These are phyloP conservation scores for Fusarium foetens DNA, from an alignment of 2,329 filamentous ascomycete genomes.

Conservation along the genomic window DNA sequence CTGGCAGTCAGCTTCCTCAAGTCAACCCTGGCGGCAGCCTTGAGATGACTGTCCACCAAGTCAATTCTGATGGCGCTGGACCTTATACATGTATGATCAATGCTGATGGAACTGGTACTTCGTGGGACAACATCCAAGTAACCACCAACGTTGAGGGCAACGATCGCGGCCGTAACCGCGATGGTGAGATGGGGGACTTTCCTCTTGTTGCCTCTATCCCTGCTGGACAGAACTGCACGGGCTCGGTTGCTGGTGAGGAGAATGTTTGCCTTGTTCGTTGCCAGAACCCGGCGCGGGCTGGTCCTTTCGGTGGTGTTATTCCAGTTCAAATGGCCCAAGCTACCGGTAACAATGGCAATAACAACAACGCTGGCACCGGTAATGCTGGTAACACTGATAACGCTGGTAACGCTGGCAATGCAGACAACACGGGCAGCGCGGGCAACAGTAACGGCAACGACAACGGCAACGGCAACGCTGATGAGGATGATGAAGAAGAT, in stretches of 20 bases:
- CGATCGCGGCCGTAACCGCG: conserved; percentile 12
- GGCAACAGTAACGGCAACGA: not conserved
- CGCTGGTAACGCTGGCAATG: not conserved
- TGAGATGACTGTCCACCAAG: conserved; percentile 63
- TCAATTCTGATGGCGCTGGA: conserved; percentile 47
- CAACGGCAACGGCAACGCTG: not conserved
- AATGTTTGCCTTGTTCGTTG: conserved; percentile 20
- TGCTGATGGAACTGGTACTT: conserved; percentile 59
- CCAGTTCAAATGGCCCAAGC: conserved; percentile 6
- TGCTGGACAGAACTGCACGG: conserved; percentile 3
- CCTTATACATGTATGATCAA: conserved; percentile 75
- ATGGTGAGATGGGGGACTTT: not conserved
- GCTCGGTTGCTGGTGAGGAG: conserved; percentile 4
- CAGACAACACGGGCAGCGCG: not conserved
- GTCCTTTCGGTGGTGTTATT: conserved; percentile 15
- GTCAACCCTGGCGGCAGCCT: conserved; percentile 66
- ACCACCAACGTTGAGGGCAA: conserved; percentile 6
- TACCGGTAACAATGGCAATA: not conserved
- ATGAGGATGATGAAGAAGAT: not conserved
- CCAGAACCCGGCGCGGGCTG: conserved; percentile 13
- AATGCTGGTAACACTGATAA: not conserved
- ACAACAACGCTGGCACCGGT: not conserved
- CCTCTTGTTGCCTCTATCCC: conserved; percentile 13
- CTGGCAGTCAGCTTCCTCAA: conserved; percentile 67
- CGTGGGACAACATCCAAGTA: not conserved